A percentile compares a stretch with the other conserved stretches of the same genome.
phyloP scores from a whole-genome alignment of 257 asterid species.

The Solanum sitiens region DNA sequence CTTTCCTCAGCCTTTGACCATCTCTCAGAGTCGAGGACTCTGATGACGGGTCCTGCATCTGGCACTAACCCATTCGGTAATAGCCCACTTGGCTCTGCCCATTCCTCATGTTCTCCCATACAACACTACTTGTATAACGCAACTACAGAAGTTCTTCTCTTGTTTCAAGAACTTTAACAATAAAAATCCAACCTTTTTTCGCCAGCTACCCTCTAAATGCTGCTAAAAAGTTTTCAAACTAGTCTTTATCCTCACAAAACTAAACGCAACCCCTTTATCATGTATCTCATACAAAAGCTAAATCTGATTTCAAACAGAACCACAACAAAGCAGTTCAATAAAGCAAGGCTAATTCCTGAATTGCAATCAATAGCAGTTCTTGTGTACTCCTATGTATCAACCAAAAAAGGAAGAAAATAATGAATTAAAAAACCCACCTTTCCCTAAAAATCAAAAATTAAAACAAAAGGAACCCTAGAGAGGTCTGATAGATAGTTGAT shows the following conservation, averaged over 20 bases:
- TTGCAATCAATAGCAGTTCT: neutral
- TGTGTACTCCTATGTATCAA: neutral
- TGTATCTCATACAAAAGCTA: neutral
- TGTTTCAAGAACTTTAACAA: neutral
- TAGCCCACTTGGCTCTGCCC: constrained; percentile 65
- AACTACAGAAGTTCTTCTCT: constrained; percentile 1
- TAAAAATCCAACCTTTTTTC: constrained; percentile 3
- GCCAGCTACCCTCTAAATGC: neutral
- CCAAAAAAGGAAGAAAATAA: neutral
- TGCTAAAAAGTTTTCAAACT: neutral
- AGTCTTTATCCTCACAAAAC: neutral
- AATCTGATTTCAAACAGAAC: neutral
- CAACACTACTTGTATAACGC: constrained; percentile 17
- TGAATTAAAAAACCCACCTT: neutral
- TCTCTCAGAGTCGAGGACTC: constrained; percentile 51
- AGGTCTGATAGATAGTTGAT: neutral
- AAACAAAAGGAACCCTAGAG: neutral
- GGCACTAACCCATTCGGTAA: constrained; percentile 73
- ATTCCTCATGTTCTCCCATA: constrained; percentile 87
- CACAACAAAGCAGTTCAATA: neutral
- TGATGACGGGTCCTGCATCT: constrained; percentile 53
- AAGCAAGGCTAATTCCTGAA: neutral
- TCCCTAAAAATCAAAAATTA: neutral
- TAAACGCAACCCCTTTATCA: neutral
- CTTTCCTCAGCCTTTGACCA: constrained; percentile 91